Percentiles rank a stretch among this genome's conserved stretches.
Conservation (phyloP, 495 filamentous ascomycete species). For the Aspergillus kassunensis region DNA sequence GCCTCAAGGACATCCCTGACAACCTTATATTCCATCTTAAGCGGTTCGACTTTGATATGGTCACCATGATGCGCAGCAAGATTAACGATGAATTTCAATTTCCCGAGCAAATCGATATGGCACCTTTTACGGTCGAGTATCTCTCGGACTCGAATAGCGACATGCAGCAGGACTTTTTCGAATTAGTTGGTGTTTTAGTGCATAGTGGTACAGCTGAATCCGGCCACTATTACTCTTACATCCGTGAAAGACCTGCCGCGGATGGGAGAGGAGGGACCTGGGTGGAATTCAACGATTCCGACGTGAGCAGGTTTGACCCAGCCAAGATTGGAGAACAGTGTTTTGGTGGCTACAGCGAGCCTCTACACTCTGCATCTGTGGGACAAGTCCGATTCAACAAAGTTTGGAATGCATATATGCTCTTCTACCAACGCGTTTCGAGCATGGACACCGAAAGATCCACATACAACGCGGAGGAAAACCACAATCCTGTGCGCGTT, state of each 20-base stretch:
- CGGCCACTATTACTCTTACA: slow-evolving; percentile 96
- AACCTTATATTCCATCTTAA: slow-evolving; percentile 96
- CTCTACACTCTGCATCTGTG: slow-evolving; percentile 35
- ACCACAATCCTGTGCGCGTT: slow-evolving; percentile 50
- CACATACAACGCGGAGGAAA: slow-evolving; percentile 25
- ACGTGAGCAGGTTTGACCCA: slow-evolving; percentile 72
- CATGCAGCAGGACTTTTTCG: slow-evolving; percentile 67
- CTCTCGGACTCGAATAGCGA: slow-evolving; percentile 61
- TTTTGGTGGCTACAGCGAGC: slow-evolving; percentile 69
- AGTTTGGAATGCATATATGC: slow-evolving; percentile 88
- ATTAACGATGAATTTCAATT: slow-evolving; percentile 96
- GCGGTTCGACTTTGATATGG: slow-evolving; percentile 91
- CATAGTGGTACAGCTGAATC: slow-evolving; percentile 91
- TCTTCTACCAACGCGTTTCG: slow-evolving; percentile 88
- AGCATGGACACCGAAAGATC: slow-evolving; percentile 45
- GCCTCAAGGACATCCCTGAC: slow-evolving; percentile 88
- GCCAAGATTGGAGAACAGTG: slow-evolving; percentile 66
- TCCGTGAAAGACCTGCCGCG: slow-evolving; percentile 68
- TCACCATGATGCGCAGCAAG: slow-evolving; percentile 79
- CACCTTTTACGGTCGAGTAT: slow-evolving; percentile 80
- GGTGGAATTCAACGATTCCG: slow-evolving; percentile 92
- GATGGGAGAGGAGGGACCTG: slow-evolving; percentile 53
- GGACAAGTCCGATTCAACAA: slow-evolving; percentile 54
- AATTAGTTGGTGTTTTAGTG: slow-evolving; percentile 87
- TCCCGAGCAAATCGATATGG: slow-evolving; percentile 80